Base-by-base conservation (phyloP, 2,329 filamentous ascomycete genomes). In the Xylaria multiplex region DNA sequence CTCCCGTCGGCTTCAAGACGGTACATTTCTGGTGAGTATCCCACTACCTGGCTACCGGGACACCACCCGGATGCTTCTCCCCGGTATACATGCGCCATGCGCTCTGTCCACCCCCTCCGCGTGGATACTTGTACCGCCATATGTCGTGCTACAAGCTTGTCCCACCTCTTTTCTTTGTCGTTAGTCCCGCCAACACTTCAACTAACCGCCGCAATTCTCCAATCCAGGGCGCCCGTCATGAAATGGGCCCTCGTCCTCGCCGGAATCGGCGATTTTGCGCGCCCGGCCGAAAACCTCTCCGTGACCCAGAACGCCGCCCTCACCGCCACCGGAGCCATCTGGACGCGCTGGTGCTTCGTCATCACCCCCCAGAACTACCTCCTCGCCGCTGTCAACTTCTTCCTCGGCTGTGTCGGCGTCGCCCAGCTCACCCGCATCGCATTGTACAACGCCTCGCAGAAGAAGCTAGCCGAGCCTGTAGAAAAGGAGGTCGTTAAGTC, bases 261-360 rank as follows among this genome's bases (percentile, higher is more conserved):
- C 73, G 96, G 96, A 77, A 87, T 97, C 78, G 90, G 93, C 74
- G 96, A 99, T 84, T 92, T 99, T 79, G 86, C 90, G 69, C 93
- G 96, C 73, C 96, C 96, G 37, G 93, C 92, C 69, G 92, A 96
- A 80, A 93, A 93, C 80, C 92, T 99, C 73, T 97, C 94, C 46
- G 84, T 97, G 69, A 96, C 92, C 35, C 94, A 97, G 82, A 99
- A 98, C 83, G 85, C 85, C 57, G 95, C 96, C 66, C 87, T 99
- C 73, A 96, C 93, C 77, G 90, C 90, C 74, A 99, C 96, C 9
- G 96, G 96, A 72, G 82, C 91, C 71, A 99, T 99, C 86, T 99
- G 96, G 96, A 99, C 96, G 52, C 89, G 96, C 72, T 99, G 96
- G 96, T 99, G 96, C 86, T 86, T 98, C 78, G 91, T 99, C 80